Evolutionary conservation across 352 stramenopile species (phyloP).

Genomic region (Globisporangium spinosum): DNA sequence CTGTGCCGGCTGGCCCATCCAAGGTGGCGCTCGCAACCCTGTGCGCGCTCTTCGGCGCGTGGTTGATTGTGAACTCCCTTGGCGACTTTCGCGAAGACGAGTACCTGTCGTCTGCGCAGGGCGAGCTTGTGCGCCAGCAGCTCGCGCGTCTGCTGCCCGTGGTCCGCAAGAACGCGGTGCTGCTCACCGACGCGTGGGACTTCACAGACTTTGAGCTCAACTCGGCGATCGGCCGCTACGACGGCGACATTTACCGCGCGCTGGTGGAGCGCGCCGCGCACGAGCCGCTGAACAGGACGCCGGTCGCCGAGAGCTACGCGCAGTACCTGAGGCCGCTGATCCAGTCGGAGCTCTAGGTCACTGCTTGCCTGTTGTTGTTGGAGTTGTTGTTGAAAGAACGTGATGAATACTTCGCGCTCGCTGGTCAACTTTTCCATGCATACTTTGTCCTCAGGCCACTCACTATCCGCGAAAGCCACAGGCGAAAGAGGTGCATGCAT

Average conservation of each 20-base stretch:
- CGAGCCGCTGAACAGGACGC: slow-evolving; percentile 57
- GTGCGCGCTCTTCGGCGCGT: slow-evolving; percentile 28
- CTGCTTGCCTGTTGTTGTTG: not conserved
- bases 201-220: slow-evolving; percentile 60
- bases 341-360: slow-evolving; percentile 27
- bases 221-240: slow-evolving; percentile 69
- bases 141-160: slow-evolving; percentile 27
- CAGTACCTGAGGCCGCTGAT: slow-evolving; percentile 44
- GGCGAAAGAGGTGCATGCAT: too few species aligned
- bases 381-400: not conserved
- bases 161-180: slow-evolving; percentile 36
- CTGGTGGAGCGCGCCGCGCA: slow-evolving; percentile 40
- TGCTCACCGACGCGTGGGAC: slow-evolving; percentile 37
- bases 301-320: slow-evolving; percentile 55
- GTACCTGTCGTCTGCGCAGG: slow-evolving; percentile 34
- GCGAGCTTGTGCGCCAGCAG: slow-evolving; percentile 20
- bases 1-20: slow-evolving; percentile 17
- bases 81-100: slow-evolving; percentile 45
- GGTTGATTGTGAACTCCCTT: slow-evolving; percentile 28
- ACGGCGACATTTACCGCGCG: slow-evolving; percentile 68
- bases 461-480: too few species aligned
- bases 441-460: too few species aligned
- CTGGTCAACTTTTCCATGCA: too few species aligned
- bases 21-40: slow-evolving; percentile 22
- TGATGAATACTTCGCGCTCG: too few species aligned